These are phyloP conservation scores for Ophiostoma angusticollis DNA, from an alignment of 2,329 filamentous ascomycete species.

Conservation along the genomic window DNA sequence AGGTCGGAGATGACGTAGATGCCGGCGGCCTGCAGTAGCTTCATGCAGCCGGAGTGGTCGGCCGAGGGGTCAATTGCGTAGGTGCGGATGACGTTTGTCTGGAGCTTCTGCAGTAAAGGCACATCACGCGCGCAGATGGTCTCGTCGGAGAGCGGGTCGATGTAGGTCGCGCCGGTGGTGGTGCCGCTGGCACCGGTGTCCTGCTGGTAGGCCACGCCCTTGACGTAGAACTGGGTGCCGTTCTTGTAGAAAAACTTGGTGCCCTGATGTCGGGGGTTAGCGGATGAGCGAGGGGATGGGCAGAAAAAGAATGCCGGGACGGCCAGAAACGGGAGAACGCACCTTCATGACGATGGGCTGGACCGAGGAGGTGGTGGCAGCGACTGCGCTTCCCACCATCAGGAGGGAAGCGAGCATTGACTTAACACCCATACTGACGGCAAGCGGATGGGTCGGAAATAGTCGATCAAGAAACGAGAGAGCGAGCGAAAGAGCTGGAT, in stretches of 20 bases:
- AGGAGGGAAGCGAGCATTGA: conserved; percentile 24
- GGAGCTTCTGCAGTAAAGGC: conserved; percentile 61
- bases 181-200: conserved; percentile 49
- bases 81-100: conserved; percentile 87
- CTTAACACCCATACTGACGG: conserved; percentile 15
- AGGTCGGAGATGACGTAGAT: conserved; percentile 95
- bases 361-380: conserved; percentile 25
- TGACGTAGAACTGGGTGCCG: conserved; percentile 60
- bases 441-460: neutral
- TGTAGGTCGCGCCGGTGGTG: conserved; percentile 44
- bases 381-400: conserved; percentile 25
- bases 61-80: conserved; percentile 76
- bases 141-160: conserved; percentile 68
- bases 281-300: neutral
- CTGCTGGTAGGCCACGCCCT: conserved; percentile 91
- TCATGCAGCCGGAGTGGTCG: conserved; percentile 79
- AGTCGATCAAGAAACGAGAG: neutral
- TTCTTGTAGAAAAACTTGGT: conserved; percentile 69
- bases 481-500: neutral
- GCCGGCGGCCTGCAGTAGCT: conserved; percentile 63
- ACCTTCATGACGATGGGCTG: conserved; percentile 60
- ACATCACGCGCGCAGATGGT: conserved; percentile 71
- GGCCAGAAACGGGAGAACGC: neutral
- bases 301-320: conserved; percentile 1
- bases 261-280: conserved; percentile 15